phyloP scores from a whole-genome alignment of 2,329 filamentous ascomycete species.

The Simplicillium aogashimaense region DNA sequence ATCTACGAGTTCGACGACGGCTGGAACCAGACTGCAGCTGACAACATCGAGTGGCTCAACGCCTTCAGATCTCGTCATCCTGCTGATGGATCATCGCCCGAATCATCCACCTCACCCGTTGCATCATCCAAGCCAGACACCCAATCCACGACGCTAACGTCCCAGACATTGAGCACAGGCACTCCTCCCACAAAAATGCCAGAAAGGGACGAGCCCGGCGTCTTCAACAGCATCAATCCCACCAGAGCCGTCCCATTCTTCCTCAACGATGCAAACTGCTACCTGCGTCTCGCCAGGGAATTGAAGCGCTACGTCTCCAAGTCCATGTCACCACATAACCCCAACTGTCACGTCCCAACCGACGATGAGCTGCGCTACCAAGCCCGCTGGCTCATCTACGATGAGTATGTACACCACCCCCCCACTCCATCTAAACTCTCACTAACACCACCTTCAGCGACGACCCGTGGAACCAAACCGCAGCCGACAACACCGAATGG shows the following conservation, averaged over 20 bases:
- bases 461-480: constrained; percentile 55
- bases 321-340: constrained; percentile 49
- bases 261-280: constrained; percentile 52
- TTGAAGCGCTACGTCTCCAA: constrained; percentile 41
- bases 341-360: constrained; percentile 45
- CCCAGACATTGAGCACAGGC: background rate
- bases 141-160: background rate
- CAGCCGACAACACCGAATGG: constrained; percentile 55
- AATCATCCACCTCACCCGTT: background rate
- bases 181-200: too few species aligned
- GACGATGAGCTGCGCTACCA: constrained; percentile 57
- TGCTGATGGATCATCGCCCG: constrained; percentile 6
- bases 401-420: constrained; percentile 35
- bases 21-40: constrained; percentile 55
- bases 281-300: constrained; percentile 42
- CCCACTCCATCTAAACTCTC: background rate
- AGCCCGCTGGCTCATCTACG: constrained; percentile 52
- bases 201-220: constrained; percentile 4
- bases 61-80: constrained; percentile 40
- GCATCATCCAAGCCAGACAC: background rate
- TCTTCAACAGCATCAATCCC: constrained; percentile 2
- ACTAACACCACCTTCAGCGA: constrained; percentile 30
- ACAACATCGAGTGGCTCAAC: constrained; percentile 42
- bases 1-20: constrained; percentile 53
- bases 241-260: constrained; percentile 28